Evolutionary conservation across 2,329 filamentous ascomycete genomes (phyloP), one percentile per base, ranked within the genome.

Genomic region (Epichloe aotearoae): DNA sequence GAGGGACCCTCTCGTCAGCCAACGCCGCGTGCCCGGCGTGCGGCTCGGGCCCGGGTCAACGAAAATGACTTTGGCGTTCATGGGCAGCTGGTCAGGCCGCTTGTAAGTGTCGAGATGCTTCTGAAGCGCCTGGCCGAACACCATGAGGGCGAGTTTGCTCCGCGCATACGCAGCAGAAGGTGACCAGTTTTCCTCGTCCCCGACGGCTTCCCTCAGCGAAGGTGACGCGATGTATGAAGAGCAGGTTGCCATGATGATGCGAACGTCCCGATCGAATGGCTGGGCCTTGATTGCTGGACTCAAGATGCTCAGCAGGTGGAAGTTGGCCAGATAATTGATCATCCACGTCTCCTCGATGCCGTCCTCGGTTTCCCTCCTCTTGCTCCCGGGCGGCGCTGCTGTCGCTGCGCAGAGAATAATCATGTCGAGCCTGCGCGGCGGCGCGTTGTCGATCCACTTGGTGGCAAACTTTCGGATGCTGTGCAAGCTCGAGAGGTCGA

Each of bases 381-480:
- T 69, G 5, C 76, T 74, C 1, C 82, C 86, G 11, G 77, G 77
- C 2, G 88, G 83, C 4, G 84, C 87, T 57, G 89, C 72, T 0
- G 84, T 84, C 43, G 86, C 86, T 10, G 84, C 93, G 65, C 89
- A 95, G 17, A 98, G 75, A 19, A 98, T 79, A 45, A 98, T 73
- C 82, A 91, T 90, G 66, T 98, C 93, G 6, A 98, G 72, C 46
- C 94, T 76, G 51, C 94, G 77, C 8, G 90, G 88, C 3, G 93
- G 91, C 20, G 86, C 80, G 66, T 96, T 97, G 66, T 98, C 91
- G 57, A 98, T 88, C 91, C 94, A 98, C 71, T 88, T 91, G 0
- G 93, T 98, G 12, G 93, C 93, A 65, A 98, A 98, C 55, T 83
- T 77, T 39, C 93, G 86, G 59, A 98, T 84, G 65, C 87, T 94